Base-by-base conservation (phyloP, 805 yeast species). In the Lipomyces sp. region DNA sequence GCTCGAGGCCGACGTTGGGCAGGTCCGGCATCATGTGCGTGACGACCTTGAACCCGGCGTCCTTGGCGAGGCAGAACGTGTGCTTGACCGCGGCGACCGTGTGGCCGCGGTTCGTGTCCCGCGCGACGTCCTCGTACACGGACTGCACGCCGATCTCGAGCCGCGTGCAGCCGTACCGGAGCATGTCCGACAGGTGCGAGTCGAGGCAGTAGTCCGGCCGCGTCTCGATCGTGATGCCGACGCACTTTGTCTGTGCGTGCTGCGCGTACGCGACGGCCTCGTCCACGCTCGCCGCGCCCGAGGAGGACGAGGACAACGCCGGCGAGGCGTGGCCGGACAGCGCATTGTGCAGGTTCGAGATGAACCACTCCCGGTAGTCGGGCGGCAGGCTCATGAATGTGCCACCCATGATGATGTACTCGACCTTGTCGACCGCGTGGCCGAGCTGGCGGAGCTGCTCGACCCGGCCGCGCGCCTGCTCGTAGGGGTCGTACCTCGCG, bases 1-100 rank as follows among this genome's bases (percentile, higher is more conserved):
- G 80, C 70, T 93, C 98, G 95, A 91, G 87, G 18, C 98, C 98
- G 52, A 93, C 97, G 64, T 93, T 93, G 16, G 98, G 98, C 63
- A 93, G 75, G 74, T 93, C 98, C 14, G 98, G 98, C 98, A 93
- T 93, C 98, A 93, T 93, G 71, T 93, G 98, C 59, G 95, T 83
- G 22, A 93, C 98, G 47, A 93, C 95, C 67, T 93, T 93, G 70
- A 90, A 93, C 13, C 98, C 98, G 1, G 98, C 91, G 69, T 93
- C 98, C 67, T 93, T 93, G n/a, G 98, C 95, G 40, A 85, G 80
- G 0, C 87, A 86, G 73, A 93, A 93, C 0, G 98, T 93, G 65
- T 91, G 95, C 69, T 96, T 86, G 8, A 93, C 98, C 1, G 98
- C 82, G 67, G 83, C 84, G 21, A 93, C 98, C 0, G 98, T 93